A percentile compares a stretch with the other conserved stretches of the same genome.
These are phyloP conservation scores for Psilocybe cyanescens DNA, from an alignment of 768 basidiomycete genomes.

Conservation along the genomic window DNA sequence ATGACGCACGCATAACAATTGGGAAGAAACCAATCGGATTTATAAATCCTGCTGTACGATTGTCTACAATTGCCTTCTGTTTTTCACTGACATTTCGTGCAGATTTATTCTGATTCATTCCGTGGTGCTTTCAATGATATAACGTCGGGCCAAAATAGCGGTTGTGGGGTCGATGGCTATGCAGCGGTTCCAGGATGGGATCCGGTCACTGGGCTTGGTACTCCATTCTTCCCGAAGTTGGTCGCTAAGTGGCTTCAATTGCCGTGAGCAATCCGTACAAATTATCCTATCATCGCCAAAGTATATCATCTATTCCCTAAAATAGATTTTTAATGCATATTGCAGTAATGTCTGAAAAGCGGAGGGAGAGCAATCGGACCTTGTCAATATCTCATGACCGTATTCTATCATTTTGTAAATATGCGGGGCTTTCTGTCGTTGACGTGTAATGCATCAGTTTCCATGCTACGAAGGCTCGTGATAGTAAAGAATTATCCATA, in stretches of 20 bases:
- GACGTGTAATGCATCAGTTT: not conserved
- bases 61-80: slow-evolving; percentile 8
- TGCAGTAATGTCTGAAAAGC: not conserved
- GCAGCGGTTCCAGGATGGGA: slow-evolving; percentile 39
- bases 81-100: not conserved
- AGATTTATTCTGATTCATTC: slow-evolving; percentile 51
- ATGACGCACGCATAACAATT: slow-evolving; percentile 48
- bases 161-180: slow-evolving; percentile 46
- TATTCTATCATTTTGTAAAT: not conserved
- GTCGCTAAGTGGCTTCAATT: slow-evolving; percentile 35
- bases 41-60: slow-evolving; percentile 44
- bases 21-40: slow-evolving; percentile 51
- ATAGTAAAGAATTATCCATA: not conserved
- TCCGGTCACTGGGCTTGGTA: slow-evolving; percentile 57
- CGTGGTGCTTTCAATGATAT: slow-evolving; percentile 52
- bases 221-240: slow-evolving; percentile 42
- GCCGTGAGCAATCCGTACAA: slow-evolving; percentile 17
- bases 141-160: slow-evolving; percentile 45
- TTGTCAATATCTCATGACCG: not conserved
- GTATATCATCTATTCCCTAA: not conserved
- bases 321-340: not conserved
- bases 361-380: not conserved
- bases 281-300: not conserved
- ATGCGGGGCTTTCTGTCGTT: not conserved
- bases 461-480: not conserved